phyloP scores from a whole-genome alignment of 2,329 filamentous ascomycete species.

The Beauveria medogensis region DNA sequence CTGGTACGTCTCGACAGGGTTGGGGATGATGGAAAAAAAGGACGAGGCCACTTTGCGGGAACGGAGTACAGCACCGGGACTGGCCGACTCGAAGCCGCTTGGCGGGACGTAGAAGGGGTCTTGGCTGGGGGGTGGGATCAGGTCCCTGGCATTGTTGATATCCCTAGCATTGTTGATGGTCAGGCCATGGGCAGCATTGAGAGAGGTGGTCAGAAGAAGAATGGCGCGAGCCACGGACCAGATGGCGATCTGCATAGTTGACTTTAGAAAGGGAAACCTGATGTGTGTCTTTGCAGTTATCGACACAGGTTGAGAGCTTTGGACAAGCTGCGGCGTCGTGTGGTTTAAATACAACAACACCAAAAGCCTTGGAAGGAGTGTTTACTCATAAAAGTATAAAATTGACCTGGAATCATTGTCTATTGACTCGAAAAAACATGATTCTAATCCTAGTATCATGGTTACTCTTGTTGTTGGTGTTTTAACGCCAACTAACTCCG shows the following conservation, averaged over 20 bases:
- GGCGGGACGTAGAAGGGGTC: conserved; percentile 9
- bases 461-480: too few species aligned
- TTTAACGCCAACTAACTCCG: too few species aligned
- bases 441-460: too few species aligned
- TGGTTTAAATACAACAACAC: too few species aligned
- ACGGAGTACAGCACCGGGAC: background rate
- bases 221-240: background rate
- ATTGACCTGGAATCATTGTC: too few species aligned
- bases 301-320: too few species aligned
- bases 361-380: too few species aligned
- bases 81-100: background rate
- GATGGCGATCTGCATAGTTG: background rate
- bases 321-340: too few species aligned
- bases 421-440: too few species aligned
- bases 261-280: too few species aligned
- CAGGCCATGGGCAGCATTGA: background rate
- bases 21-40: background rate
- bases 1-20: background rate
- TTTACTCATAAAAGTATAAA: too few species aligned
- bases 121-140: background rate
- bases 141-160: background rate
- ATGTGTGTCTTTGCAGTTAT: too few species aligned
- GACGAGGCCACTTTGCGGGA: background rate
- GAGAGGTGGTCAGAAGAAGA: background rate
- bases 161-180: background rate